Base-by-base conservation (phyloP, 768 basidiomycete genomes). In the Lepiota venenata region DNA sequence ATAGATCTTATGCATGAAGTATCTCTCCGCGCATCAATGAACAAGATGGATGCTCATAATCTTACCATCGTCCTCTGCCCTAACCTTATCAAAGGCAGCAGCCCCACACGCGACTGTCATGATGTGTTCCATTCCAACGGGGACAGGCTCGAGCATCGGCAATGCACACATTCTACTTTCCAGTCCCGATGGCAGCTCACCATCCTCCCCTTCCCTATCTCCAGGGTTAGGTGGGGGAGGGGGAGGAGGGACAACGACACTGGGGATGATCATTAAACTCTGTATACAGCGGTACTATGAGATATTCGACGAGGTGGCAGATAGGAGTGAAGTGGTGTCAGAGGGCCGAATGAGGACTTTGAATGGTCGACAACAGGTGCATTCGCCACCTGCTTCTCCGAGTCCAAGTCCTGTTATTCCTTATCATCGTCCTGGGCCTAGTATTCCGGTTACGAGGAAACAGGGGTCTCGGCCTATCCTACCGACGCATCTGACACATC, bases 201-300 rank as follows among this genome's bases (percentile, higher is more conserved):
- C 5, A 5, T 25, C 25, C 25, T 25, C 25, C 5, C 25, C 25
- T 5, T 25, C 25, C 5, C 25, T 5, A 25, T 25, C 25, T 25
- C 25, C 25, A 25, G 25, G 25, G 6, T 18, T 35, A 43, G 7
- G 18, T 15, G 27, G 25, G 8, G 50, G 36, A 22, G 45, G 39
- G 16, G 39, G 82, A 61, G 79, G 78, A 32, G 72, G 71, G 58
- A 83, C 82, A 8, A 91, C 89, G 10, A 11, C 25, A 0, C 73
- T 93, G 0, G 90, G 89, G 2, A 73, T 75, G 57, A 72, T 93
- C 39, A 74, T 92, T 66, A 84, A 84, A 63, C 70, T 90, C 40
- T 93, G 88, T 66, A 91, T 93, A 47, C 79, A 87, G 61, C 81
- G 82, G 40, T 93, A 93, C 65, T 92, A 86, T 65, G 91, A 93